phyloP scores from a whole-genome alignment of 1,284 basidiomycete species.

The Ceratobasidium papillatum region DNA sequence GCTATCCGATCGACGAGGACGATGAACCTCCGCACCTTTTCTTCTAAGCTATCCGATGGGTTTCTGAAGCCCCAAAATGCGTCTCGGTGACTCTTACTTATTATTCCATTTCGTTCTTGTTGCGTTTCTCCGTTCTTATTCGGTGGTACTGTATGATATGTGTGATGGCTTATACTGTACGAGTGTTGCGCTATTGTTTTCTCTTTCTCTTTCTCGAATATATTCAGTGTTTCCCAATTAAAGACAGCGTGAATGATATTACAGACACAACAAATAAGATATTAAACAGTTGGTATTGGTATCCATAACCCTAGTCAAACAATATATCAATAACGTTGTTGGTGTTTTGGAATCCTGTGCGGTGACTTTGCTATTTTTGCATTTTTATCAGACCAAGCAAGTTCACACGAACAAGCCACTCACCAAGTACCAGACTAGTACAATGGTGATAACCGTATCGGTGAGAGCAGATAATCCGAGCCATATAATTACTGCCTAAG shows the following conservation, averaged over 20 bases:
- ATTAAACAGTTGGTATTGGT: not conserved
- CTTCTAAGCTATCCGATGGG: not conserved
- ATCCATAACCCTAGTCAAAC: not conserved
- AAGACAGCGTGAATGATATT: not conserved
- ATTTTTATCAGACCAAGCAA: not conserved
- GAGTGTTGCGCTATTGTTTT: not conserved
- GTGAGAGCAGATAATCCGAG: not conserved
- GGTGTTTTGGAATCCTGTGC: conserved; percentile 6
- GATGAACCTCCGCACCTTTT: not conserved
- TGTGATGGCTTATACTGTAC: not conserved
- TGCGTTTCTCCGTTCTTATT: not conserved
- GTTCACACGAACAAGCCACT: not conserved
- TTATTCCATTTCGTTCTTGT: not conserved
- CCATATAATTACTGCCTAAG: conserved; percentile 8
- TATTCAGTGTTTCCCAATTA: not conserved
- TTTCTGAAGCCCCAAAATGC: not conserved
- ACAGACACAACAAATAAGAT: no score
- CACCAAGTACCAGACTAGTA: conserved; percentile 5
- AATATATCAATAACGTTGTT: not conserved
- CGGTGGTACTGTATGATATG: not conserved
- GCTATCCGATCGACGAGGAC: not conserved
- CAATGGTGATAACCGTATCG: not conserved
- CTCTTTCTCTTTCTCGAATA: not conserved
- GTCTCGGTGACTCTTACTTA: not conserved
- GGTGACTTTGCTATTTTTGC: not conserved